Conservation (phyloP, 2,329 filamentous ascomycete genomes). For the Geosmithia flava region DNA sequence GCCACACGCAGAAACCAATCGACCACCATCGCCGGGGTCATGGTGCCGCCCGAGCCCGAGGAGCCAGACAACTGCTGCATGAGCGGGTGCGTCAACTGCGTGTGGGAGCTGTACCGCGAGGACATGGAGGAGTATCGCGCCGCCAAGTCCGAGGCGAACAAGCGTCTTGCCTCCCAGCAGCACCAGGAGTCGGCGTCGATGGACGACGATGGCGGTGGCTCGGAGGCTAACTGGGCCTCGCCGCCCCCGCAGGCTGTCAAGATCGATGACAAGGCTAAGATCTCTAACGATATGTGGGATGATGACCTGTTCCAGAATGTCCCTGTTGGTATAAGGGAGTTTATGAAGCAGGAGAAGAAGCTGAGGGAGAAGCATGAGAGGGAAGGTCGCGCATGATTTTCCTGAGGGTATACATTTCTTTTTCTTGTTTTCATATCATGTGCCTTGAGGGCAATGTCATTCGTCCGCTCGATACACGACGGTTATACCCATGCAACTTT, state of each 20-base stretch:
- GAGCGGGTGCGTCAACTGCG: constrained; percentile 95
- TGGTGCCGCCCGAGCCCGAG: constrained; percentile 69
- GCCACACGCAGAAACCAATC: constrained; percentile 45
- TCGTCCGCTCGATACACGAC: too few relatives aligned
- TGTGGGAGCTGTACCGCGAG: constrained; percentile 86
- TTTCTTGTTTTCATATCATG: neutral
- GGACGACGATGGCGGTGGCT: constrained; percentile 72
- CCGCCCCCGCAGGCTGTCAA: constrained; percentile 56
- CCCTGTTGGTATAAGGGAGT: constrained; percentile 87
- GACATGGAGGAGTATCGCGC: constrained; percentile 83
- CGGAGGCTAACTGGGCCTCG: constrained; percentile 51
- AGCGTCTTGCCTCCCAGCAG: constrained; percentile 27
- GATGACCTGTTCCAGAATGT: constrained; percentile 67
- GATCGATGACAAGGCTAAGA: constrained; percentile 21
- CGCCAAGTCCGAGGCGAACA: constrained; percentile 50
- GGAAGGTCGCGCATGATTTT: constrained; percentile 26
- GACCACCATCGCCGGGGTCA: constrained; percentile 61
- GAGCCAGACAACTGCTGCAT: constrained; percentile 99
- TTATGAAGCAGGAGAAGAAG: constrained; percentile 94
- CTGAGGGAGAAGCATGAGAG: constrained; percentile 62
- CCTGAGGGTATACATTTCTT: neutral
- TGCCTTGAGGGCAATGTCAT: too few relatives aligned
- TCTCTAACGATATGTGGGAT: constrained; percentile 41
- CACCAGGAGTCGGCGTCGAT: constrained; percentile 71
- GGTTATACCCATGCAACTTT: too few relatives aligned